Evolutionary conservation across 352 stramenopile species (phyloP), one percentile per base, ranked within the genome.

Genomic region (Pythium diclinum): DNA sequence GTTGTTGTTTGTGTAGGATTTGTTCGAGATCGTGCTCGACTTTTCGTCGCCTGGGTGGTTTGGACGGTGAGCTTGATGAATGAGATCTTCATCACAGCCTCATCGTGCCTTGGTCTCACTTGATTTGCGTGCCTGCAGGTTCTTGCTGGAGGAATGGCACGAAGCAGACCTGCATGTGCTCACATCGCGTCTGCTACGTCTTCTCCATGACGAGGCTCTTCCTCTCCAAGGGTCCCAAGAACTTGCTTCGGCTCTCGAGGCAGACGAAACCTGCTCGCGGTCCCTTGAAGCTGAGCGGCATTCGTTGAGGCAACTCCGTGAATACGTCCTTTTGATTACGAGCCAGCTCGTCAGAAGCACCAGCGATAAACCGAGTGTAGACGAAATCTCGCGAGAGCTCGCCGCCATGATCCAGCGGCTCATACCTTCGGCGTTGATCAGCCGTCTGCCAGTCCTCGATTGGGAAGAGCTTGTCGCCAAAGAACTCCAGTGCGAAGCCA

Each of bases 21-120:
- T 63, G 9, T 79, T 76, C 51, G 40, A 63, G 6, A 61, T 81
- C 8, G 59, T 75, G 7, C 55, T 17, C 17, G 61, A 67, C 14
- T 55, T 76, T 3, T 80, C 75, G 0, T 69, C 56, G 32, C 62
- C 68, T 33, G 77, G 75, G 0, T 85, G 77, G 77, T 49, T 85
- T 33, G 59, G 46, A n/a, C 38, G 57, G 68, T 74, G 28, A n/a
- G 48, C 57, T 17, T 16, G 6, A 16, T 42, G 13, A 52, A 28
- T 3, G 25, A n/a, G n/a, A n/a, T n/a, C n/a, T n/a, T 28, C 25
- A 28, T 28, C 25, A 28, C 25, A 28, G 25, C 25, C 4, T 28
- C 25, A 28, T 28, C 25, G 25, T 28, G 25, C 25, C 25, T 28
- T 28, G 33, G 3, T 28, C 42, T 49, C 32, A 44, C 36, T 53